Evolutionary conservation across 768 basidiomycete genomes (phyloP).

Genomic region (Tulasnella sp.): DNA sequence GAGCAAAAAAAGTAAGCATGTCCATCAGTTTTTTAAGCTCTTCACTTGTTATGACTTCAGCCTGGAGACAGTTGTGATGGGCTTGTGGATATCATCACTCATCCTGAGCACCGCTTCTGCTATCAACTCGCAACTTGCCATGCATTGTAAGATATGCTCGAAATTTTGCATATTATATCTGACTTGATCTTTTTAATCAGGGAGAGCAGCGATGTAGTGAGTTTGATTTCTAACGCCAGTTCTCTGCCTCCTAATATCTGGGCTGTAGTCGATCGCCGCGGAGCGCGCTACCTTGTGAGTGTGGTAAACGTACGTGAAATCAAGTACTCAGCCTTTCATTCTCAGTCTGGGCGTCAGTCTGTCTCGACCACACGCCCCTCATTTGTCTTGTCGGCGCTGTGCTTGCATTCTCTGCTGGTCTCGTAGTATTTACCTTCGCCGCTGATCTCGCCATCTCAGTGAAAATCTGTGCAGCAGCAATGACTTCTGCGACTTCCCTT

Average conservation of each 20-base stretch:
- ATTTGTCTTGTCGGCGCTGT: constrained; percentile 27
- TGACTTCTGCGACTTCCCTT: constrained; percentile 23
- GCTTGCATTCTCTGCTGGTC: constrained; percentile 26
- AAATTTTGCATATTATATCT: neutral
- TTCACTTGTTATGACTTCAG: neutral
- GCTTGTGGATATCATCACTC: constrained; percentile 26
- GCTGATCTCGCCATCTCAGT: neutral
- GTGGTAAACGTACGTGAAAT: neutral
- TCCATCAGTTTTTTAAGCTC: neutral
- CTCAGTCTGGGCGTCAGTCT: constrained; percentile 23
- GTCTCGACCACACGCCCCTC: constrained; percentile 24
- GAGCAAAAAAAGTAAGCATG: neutral
- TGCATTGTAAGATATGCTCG: constrained; percentile 12
- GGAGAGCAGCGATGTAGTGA: constrained; percentile 27
- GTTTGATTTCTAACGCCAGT: neutral
- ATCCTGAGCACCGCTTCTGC: constrained; percentile 26
- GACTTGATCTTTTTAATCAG: neutral
- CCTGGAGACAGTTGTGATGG: constrained; percentile 15
- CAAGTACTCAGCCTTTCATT: constrained; percentile 30
- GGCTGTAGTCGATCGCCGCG: constrained; percentile 19
- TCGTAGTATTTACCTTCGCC: constrained; percentile 22
- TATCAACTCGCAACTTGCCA: constrained; percentile 28
- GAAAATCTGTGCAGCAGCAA: neutral
- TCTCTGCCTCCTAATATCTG: neutral
- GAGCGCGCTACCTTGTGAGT: constrained; percentile 21